Percentiles rank a stretch among this genome's conserved stretches.
Conservation (phyloP, 257 asterid species). For the Gentiana dahurica region DNA sequence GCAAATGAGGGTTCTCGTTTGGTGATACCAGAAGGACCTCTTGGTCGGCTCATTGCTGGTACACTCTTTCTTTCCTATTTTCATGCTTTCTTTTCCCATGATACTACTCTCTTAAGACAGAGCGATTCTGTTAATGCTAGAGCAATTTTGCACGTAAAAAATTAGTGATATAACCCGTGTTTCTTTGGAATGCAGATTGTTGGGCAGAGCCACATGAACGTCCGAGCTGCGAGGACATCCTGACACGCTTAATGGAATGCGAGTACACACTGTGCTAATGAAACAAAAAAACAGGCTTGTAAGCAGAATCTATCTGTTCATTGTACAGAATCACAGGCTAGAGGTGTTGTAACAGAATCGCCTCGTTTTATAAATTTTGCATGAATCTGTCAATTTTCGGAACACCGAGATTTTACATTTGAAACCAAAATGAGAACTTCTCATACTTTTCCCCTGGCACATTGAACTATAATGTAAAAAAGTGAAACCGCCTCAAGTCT, state of each 20-base stretch:
- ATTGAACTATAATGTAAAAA: too few species aligned
- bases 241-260: constrained; percentile 56
- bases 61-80: neutral
- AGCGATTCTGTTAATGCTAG: too few species aligned
- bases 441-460: too few species aligned
- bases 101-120: neutral
- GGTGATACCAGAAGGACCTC: constrained; percentile 75
- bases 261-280: constrained; percentile 29
- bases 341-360: constrained; percentile 40
- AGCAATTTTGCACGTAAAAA: too few species aligned
- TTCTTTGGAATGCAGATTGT: constrained; percentile 42
- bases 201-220: constrained; percentile 87
- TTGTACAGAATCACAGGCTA: constrained; percentile 35
- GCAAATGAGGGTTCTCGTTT: constrained; percentile 71
- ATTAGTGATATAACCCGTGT: too few species aligned
- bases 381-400: constrained; percentile 13
- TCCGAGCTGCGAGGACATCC: constrained; percentile 66
- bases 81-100: neutral
- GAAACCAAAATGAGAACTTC: too few species aligned
- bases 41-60: constrained; percentile 62
- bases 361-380: constrained; percentile 31
- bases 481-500: too few species aligned
- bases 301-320: constrained; percentile 1
- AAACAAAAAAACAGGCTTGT: too few species aligned
- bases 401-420: too few species aligned